Evolutionary conservation across 1,139 yeast species (phyloP), one percentile per base, ranked within the genome.

Genomic region (Diutina siamensis): DNA sequence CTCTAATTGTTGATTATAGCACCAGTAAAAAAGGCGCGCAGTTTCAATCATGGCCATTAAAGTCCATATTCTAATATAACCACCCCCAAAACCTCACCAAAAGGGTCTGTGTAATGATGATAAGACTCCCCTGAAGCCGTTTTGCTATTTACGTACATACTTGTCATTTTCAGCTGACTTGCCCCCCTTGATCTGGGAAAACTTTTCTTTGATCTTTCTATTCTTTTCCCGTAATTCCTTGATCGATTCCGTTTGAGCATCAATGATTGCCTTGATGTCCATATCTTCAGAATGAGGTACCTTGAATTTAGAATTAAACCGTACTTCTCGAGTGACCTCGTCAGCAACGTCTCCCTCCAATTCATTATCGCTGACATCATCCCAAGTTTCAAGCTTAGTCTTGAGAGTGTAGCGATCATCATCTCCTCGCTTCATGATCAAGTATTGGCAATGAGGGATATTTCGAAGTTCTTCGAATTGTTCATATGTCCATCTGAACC

Each of bases 401-500:
- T 73, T 66, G 46, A 81, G 61, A 34, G 57, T 59, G 56, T 74
- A 80, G 49, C 73, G 66, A 27, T 71, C 71, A 31, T 64, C 65
- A 15, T 61, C 64, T 44, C 67, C 62, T 48, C 72, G 68, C 57
- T 84, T 86, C 94, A 88, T 84, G 32, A 83, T 74, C 38, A 88
- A 67, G 58, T 83, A 82, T 52, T 81, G 78, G 56, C 96, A 89
- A 60, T 88, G 94, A 1, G 88, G 89, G 17, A 88, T 78, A 58
- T 88, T 88, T 48, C 82, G 73, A 52, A 88, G 69, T 40, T 81
- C 72, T 62, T 88, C 97, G 62, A 87, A 88, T 61, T 82, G 80
- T 59, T 88, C 96, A 57, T 83, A 89, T 2, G 83, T 74, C 96
- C 97, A 88, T 47, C 95, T 68, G 59, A 80, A 88, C 96, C 96